Evolutionary conservation across 441 rosid genomes (phyloP).

Genomic region (Syzygium malaccense): DNA sequence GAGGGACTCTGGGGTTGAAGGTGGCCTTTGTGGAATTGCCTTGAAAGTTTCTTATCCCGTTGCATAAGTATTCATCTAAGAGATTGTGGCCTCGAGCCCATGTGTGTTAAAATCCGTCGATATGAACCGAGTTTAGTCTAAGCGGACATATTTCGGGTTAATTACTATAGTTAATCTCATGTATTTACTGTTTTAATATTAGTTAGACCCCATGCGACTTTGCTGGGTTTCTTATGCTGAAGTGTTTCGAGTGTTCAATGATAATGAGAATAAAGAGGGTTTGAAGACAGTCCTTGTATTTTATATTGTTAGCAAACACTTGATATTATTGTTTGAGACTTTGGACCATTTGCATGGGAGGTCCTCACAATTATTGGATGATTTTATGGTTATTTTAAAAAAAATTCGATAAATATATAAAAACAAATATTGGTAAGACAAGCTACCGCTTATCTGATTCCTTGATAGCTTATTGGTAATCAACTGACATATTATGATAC

Average conservation of each 20-base stretch:
- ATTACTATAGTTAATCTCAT: neutral
- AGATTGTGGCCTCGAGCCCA: neutral
- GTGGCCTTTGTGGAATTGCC: neutral
- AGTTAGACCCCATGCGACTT: neutral
- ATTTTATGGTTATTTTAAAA: too few species aligned
- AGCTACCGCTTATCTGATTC: too few species aligned
- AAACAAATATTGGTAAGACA: too few species aligned
- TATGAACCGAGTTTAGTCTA: neutral
- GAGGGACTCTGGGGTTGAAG: neutral
- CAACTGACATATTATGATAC: too few species aligned
- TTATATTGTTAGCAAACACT: too few species aligned
- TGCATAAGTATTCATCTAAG: neutral
- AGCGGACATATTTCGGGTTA: neutral
- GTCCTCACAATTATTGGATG: too few species aligned
- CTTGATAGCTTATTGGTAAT: too few species aligned
- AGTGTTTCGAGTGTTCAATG: neutral
- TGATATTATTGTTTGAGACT: neutral
- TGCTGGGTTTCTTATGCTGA: neutral
- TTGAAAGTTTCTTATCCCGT: neutral
- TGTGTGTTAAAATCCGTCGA: neutral
- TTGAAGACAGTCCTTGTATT: neutral
- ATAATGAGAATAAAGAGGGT: neutral
- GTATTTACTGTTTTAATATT: neutral
- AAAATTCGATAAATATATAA: too few species aligned
- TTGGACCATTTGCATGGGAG: neutral